Evolutionary conservation across 2,329 filamentous ascomycete genomes (phyloP).

Genomic region (Metarhizium sp.): DNA sequence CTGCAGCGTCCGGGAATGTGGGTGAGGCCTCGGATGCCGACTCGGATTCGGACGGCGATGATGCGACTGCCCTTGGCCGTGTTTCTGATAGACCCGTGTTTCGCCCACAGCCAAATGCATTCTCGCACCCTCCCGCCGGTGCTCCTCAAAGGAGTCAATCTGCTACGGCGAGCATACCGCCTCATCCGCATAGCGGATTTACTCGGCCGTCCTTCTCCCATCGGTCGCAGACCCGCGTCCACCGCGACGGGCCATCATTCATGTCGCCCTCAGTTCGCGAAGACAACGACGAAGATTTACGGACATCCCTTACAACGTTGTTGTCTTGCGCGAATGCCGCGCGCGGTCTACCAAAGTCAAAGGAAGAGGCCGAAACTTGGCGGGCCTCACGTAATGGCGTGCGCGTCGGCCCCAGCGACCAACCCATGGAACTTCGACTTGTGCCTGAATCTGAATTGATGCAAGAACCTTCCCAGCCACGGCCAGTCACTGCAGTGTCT

Average conservation of each 20-base stretch:
- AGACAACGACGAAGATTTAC: constrained; percentile 86
- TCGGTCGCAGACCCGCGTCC: constrained; percentile 36
- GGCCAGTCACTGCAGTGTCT: constrained; percentile 12
- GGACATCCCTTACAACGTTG: constrained; percentile 87
- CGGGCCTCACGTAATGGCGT: constrained; percentile 26
- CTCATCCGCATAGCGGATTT: constrained; percentile 40
- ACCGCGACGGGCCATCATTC: constrained; percentile 46
- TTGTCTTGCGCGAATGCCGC: constrained; percentile 92
- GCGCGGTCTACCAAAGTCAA: constrained; percentile 63
- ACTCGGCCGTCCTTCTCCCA: constrained; percentile 40
- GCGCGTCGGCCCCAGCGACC: constrained; percentile 35
- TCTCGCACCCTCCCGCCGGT: constrained; percentile 67
- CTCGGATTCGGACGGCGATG: constrained; percentile 55
- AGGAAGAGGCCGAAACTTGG: constrained; percentile 33
- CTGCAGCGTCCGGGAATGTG: constrained; percentile 25
- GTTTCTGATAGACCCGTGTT: constrained; percentile 50
- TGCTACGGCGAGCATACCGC: constrained; percentile 36
- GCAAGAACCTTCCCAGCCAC: constrained; percentile 19
- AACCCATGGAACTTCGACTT: constrained; percentile 49
- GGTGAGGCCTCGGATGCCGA: constrained; percentile 38
- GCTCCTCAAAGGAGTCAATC: constrained; percentile 39
- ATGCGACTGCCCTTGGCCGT: constrained; percentile 68
- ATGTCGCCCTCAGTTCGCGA: constrained; percentile 68
- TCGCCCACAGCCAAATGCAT: constrained; percentile 84
- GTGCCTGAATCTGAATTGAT: constrained; percentile 53